Evolutionary conservation across 345 rosid species (phyloP).

Genomic region (Melastoma malabathricum): DNA sequence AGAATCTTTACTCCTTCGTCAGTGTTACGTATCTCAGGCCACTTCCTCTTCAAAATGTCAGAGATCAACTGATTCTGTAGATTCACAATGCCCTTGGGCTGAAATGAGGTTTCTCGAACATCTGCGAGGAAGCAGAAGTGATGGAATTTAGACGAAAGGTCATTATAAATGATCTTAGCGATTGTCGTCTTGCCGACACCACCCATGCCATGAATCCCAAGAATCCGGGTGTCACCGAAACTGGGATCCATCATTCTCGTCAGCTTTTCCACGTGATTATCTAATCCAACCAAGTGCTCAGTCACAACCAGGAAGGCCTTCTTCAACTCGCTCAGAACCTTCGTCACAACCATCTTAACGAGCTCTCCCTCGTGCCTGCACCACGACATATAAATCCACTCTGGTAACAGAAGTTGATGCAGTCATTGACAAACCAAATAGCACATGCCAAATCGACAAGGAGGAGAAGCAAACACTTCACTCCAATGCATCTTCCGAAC

Average conservation of each 20-base stretch:
- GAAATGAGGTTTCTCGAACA: slow-evolving; percentile 1
- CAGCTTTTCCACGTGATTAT: slow-evolving; percentile 1
- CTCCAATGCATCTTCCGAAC: background rate
- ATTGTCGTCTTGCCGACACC: slow-evolving; percentile 6
- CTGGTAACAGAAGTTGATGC: background rate
- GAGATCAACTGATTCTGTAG: slow-evolving; percentile 1
- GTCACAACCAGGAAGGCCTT: background rate
- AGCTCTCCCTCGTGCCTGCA: slow-evolving; percentile 2
- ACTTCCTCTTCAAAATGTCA: background rate
- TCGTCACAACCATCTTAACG: background rate
- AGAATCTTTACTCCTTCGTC: slow-evolving; percentile 1
- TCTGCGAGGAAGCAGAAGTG: slow-evolving; percentile 5
- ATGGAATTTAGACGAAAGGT: background rate
- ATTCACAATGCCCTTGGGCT: background rate
- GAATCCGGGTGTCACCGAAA: background rate
- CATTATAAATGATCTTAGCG: slow-evolving; percentile 6
- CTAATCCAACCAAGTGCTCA: slow-evolving; percentile 1
- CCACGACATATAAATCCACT: background rate
- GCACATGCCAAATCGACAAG: slow-evolving; percentile 1
- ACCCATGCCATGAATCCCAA: slow-evolving; percentile 5
- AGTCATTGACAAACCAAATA: background rate
- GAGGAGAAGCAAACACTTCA: background rate
- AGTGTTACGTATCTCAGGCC: background rate
- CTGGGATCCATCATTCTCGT: background rate
- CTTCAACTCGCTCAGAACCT: slow-evolving; percentile 5